Evolutionary conservation across 352 stramenopile genomes (phyloP), one percentile per base, ranked within the genome.

Genomic region (Blastocystis sp.): DNA sequence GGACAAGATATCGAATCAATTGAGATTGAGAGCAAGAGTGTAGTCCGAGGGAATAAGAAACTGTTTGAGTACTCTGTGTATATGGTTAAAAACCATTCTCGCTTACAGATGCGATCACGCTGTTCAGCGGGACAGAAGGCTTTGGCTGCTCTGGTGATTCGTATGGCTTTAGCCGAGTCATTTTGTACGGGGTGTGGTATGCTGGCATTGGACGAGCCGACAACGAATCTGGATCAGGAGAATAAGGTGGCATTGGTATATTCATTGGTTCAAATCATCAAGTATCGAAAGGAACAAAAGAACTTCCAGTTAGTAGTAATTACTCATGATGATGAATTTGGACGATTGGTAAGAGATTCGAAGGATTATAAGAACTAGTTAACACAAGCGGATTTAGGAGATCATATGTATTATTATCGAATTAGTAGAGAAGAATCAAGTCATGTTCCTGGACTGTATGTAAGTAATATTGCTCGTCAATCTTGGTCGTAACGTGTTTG

Each of bases 271-370:
- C 89, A 94, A 81, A 97, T 99, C 83, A 92, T 99, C 80, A 95
- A 94, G 54, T 93, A 93, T 14, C 92, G 97, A 49, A 91, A 92
- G 1, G 90, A 93, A 32, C 96, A 99, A 90, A 92, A 94, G 74
- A 99, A 99, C 90, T 99, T 99, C 89, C 97, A 99, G 90, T 92
- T 99, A 56, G 93, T 99, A 39, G 94, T 97, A 63, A 99, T 99
- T 90, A 99, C 97, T 0, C 97, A 99, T 91, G 97, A 99, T 89
- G 95, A 99, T 90, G 94, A 90, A 29, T 90, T 90, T 61, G 86
- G 77, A n/a, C 77, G 67, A 14, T 5, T 87, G 65, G 73, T 85
- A 85, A 24, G 52, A 14, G 35, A 69, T 77, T 14, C 1, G 4
- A 27, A 49, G 19, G 65, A 57, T 42, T 0, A 12, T 14, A 27